phyloP scores from a whole-genome alignment of 495 filamentous ascomycete genomes.

The Bryoglossum gracile region DNA sequence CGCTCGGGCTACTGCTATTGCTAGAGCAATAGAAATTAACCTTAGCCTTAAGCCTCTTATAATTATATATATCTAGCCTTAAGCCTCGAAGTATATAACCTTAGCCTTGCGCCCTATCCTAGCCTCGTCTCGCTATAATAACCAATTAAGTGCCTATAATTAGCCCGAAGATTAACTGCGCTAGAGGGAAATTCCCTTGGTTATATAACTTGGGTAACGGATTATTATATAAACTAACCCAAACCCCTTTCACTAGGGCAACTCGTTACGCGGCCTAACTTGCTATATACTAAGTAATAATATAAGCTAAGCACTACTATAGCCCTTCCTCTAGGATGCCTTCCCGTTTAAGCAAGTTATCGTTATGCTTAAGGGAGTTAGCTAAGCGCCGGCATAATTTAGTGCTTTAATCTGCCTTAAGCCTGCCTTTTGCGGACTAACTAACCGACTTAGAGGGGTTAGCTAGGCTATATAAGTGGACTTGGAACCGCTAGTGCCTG shows the following conservation, averaged over 20 bases:
- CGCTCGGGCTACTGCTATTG: too few species aligned
- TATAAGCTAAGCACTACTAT: constrained; percentile 11
- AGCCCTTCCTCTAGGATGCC: constrained; percentile 8
- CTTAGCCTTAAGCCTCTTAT: too few species aligned
- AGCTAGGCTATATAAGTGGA: constrained; percentile 10
- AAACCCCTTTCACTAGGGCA: neutral
- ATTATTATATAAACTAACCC: neutral
- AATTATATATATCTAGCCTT: too few species aligned
- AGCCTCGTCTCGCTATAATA: too few species aligned
- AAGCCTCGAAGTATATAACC: too few species aligned
- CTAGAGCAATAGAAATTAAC: too few species aligned
- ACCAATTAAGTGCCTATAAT: too few species aligned
- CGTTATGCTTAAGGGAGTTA: constrained; percentile 8
- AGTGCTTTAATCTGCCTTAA: constrained; percentile 18
- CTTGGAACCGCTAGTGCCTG: constrained; percentile 13
- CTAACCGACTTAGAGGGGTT: constrained; percentile 10
- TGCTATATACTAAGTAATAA: constrained; percentile 1
- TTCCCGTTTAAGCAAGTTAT: constrained; percentile 12
- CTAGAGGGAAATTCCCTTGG: too few species aligned
- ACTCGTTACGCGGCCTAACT: constrained; percentile 2
- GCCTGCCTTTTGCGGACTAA: constrained; percentile 13
- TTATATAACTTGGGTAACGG: too few species aligned
- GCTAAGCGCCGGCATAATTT: constrained; percentile 10
- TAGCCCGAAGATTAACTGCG: too few species aligned
- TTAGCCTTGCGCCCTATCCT: too few species aligned